Percentiles rank a stretch among this genome's conserved stretches.
Conservation (phyloP, 768 basidiomycete genomes). For the Trametes cinnabarina region DNA sequence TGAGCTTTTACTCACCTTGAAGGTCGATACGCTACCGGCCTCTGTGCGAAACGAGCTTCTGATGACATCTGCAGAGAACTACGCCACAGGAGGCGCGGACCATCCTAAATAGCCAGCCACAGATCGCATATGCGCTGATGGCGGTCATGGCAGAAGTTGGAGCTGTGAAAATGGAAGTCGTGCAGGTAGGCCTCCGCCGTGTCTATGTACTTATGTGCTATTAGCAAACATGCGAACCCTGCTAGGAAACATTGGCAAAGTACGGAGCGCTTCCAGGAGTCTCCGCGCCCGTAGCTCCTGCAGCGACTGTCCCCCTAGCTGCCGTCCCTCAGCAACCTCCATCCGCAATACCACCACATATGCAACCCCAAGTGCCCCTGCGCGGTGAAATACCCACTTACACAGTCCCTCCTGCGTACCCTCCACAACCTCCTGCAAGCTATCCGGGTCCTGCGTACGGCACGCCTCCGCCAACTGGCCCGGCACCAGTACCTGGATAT, state of each 20-base stretch:
- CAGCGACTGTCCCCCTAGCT: constrained; percentile 27
- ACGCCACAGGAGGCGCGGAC: constrained; percentile 65
- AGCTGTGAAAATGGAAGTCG: constrained; percentile 70
- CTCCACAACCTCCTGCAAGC: constrained; percentile 8
- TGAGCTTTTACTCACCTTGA: constrained; percentile 73
- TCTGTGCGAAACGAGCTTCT: neutral
- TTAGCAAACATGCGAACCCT: too few relatives aligned
- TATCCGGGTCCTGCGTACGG: constrained; percentile 7
- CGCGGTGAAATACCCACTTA: constrained; percentile 22
- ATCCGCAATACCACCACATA: constrained; percentile 28
- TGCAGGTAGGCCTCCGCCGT: constrained; percentile 61
- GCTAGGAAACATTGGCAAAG: constrained; percentile 63
- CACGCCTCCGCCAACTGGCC: neutral
- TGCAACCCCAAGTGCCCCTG: constrained; percentile 17
- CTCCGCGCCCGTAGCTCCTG: constrained; percentile 29
- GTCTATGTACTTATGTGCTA: too few relatives aligned
- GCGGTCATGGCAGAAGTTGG: constrained; percentile 76
- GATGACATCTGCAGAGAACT: constrained; percentile 54
- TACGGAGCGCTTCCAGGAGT: constrained; percentile 37
- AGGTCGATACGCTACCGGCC: constrained; percentile 35
- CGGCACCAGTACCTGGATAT: constrained; percentile 4
- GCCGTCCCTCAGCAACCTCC: constrained; percentile 30
- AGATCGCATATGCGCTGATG: constrained; percentile 75
- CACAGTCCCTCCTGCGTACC: constrained; percentile 10
- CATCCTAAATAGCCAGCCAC: constrained; percentile 70